Conservation (phyloP, 805 yeast genomes). For the Ogataea saltuana region DNA sequence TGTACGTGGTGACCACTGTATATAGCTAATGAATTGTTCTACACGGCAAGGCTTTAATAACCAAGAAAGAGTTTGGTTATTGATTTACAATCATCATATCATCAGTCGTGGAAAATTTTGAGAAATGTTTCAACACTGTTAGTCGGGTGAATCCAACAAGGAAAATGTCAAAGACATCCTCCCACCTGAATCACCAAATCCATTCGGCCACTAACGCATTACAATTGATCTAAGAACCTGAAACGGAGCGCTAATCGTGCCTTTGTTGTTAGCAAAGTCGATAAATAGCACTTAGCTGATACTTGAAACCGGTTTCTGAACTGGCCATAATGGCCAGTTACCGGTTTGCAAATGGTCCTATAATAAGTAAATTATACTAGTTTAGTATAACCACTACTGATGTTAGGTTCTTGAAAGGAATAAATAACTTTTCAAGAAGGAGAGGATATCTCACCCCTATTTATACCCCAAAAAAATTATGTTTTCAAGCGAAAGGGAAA, state of each 20-base stretch:
- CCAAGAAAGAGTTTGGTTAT: not conserved
- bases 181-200: conserved; percentile 26
- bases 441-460: conserved; percentile 4
- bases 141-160: conserved; percentile 41
- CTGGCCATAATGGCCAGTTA: conserved; percentile 43
- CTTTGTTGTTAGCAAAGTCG: conserved; percentile 76
- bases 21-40: conserved; percentile 6
- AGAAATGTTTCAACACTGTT: conserved; percentile 52
- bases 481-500: conserved; percentile 8
- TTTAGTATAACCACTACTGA: conserved; percentile 84
- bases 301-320: conserved; percentile 29
- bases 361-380: conserved; percentile 55
- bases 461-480: conserved; percentile 8
- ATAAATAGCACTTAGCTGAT: conserved; percentile 62
- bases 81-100: not conserved
- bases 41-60: not conserved
- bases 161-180: conserved; percentile 31
- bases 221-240: conserved; percentile 63
- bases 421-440: not conserved
- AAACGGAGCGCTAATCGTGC: conserved; percentile 74
- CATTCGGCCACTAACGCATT: conserved; percentile 39
- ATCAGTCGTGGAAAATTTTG: not conserved
- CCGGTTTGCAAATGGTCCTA: conserved; percentile 49
- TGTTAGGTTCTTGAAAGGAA: conserved; percentile 44
- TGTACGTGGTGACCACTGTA: conserved; percentile 1